These are phyloP conservation scores for Lithospermum erythrorhizon DNA, from an alignment of 257 asterid genomes.

Conservation along the genomic window DNA sequence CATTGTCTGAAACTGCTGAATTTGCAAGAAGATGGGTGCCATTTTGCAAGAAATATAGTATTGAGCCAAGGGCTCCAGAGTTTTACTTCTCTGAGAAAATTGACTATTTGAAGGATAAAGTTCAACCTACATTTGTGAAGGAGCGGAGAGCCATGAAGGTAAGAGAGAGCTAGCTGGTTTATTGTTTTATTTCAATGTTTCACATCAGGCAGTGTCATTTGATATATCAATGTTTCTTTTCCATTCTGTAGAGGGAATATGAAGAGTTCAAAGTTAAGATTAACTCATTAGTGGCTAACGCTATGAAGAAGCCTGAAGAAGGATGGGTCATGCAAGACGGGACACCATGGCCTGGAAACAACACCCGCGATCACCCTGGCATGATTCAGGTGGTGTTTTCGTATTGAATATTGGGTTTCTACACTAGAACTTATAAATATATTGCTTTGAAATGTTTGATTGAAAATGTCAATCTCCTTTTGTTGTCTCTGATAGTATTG, in stretches of 20 bases:
- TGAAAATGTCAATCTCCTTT: not conserved
- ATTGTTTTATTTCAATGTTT: not conserved
- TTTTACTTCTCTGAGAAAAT: conserved; percentile 70
- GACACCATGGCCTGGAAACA: conserved; percentile 87
- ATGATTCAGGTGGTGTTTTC: conserved; percentile 59
- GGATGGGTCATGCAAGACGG: conserved; percentile 95
- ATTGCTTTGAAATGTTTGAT: no score
- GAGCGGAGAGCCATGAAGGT: conserved; percentile 93
- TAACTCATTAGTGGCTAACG: conserved; percentile 68
- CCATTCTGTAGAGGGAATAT: conserved; percentile 56
- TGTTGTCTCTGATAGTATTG: not conserved
- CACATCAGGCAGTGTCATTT: not conserved
- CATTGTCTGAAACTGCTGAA: conserved; percentile 65
- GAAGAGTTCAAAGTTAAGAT: conserved; percentile 78
- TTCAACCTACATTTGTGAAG: conserved; percentile 72
- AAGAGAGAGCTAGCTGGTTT: not conserved
- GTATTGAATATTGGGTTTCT: no score
- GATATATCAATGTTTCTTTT: not conserved
- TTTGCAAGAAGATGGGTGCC: conserved; percentile 90
- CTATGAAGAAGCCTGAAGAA: conserved; percentile 84
- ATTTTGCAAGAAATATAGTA: conserved; percentile 56
- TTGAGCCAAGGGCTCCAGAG: conserved; percentile 84
- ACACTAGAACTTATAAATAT: no score
- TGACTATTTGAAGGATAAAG: conserved; percentile 71
- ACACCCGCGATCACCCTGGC: conserved; percentile 80